These are phyloP conservation scores for Cerrena zonata DNA, from an alignment of 1,284 basidiomycete genomes.

Conservation along the genomic window DNA sequence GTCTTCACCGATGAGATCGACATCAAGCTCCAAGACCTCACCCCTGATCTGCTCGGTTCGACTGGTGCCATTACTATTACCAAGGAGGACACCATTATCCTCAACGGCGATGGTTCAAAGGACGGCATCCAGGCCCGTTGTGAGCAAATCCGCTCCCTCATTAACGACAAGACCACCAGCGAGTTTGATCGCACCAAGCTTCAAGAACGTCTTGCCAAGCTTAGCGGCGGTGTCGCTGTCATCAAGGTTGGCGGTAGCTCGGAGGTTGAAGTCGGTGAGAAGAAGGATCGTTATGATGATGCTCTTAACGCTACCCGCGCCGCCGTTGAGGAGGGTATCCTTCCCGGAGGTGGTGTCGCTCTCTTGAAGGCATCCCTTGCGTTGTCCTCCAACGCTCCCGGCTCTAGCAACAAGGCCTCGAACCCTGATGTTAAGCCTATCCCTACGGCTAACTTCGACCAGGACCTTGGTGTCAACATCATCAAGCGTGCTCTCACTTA, in stretches of 20 bases:
- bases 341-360: constrained; percentile 91
- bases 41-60: constrained; percentile 84
- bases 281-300: constrained; percentile 99
- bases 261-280: constrained; percentile 97
- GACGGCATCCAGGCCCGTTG: constrained; percentile 82
- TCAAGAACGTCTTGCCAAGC: constrained; percentile 94
- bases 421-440: constrained; percentile 60
- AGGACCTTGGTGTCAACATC: constrained; percentile 92
- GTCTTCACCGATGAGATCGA: constrained; percentile 98
- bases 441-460: constrained; percentile 90
- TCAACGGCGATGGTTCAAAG: constrained; percentile 90
- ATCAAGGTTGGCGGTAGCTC: constrained; percentile 94
- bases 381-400: constrained; percentile 58
- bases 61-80: constrained; percentile 92
- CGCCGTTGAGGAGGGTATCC: constrained; percentile 96
- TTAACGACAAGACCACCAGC: constrained; percentile 79
- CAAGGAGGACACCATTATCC: constrained; percentile 96
- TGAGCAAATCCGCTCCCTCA: constrained; percentile 87
- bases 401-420: constrained; percentile 28
- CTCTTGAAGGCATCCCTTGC: constrained; percentile 84
- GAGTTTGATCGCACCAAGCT: constrained; percentile 95
- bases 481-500: constrained; percentile 83
- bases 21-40: constrained; percentile 92
- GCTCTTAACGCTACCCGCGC: constrained; percentile 95
- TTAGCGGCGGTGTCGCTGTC: constrained; percentile 93